Conservation (phyloP, 257 asterid genomes). For the Leonotis leonurus region DNA sequence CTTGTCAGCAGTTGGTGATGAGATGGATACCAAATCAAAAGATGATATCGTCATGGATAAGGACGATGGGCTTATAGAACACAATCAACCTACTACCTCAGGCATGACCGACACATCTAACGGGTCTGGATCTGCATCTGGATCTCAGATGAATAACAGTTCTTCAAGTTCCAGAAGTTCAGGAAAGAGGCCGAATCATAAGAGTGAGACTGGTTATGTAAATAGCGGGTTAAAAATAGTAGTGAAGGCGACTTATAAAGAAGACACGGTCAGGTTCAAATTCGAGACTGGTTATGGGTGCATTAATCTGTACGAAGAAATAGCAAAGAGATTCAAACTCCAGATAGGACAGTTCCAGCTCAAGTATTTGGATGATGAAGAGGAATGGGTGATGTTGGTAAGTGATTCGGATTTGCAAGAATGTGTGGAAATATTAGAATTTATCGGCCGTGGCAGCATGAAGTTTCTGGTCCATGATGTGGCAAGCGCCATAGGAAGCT, state of each 20-base stretch:
- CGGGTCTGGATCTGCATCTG: slow-evolving; percentile 49
- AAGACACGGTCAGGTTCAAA: slow-evolving; percentile 62
- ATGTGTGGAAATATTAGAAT: slow-evolving; percentile 59
- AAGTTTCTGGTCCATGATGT: slow-evolving; percentile 63
- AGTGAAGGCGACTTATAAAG: slow-evolving; percentile 65
- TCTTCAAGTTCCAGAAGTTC: slow-evolving; percentile 54
- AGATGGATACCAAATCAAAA: slow-evolving; percentile 17
- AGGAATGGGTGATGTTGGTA: slow-evolving; percentile 94
- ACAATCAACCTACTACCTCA: slow-evolving; percentile 48
- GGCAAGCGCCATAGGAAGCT: slow-evolving; percentile 53
- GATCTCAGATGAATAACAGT: slow-evolving; percentile 41
- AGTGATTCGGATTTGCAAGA: slow-evolving; percentile 77
- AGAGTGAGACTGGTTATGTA: slow-evolving; percentile 22
- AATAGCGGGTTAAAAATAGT: slow-evolving; percentile 43
- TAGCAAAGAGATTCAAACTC: slow-evolving; percentile 66
- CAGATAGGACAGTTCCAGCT: slow-evolving; percentile 63
- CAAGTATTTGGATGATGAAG: slow-evolving; percentile 81
- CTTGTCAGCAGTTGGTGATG: slow-evolving; percentile 27
- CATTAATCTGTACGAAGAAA: slow-evolving; percentile 53
- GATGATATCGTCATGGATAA: slow-evolving; percentile 17
- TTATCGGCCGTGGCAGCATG: slow-evolving; percentile 39
- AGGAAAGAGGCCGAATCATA: slow-evolving; percentile 23
- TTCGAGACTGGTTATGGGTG: slow-evolving; percentile 51
- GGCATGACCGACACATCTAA: slow-evolving; percentile 59
- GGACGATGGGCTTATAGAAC: slow-evolving; percentile 31